Evolutionary conservation across 345 rosid species (phyloP), one percentile per base, ranked within the genome.

Genomic region (Pistacia atlantica): DNA sequence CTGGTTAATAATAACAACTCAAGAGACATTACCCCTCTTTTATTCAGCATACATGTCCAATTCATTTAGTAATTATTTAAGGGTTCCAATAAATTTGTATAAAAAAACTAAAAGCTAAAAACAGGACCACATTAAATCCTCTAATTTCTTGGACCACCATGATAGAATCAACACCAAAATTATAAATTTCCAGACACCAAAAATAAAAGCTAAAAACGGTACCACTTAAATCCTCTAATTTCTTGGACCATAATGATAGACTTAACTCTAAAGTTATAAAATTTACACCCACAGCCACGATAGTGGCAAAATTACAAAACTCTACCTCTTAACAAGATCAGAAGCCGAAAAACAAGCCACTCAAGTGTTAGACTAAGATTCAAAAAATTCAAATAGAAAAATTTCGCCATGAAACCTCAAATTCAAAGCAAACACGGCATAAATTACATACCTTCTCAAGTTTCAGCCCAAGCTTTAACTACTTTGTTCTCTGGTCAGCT

Each of bases 321-420:
- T 54, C 13, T 18, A 51, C 61, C 70, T 64, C 70, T 65, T 64
- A 74, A 74, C 48, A 73, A 49, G 57, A 62, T 42, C 28, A 18
- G 48, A 49, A 60, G 48, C 59, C 7, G 48, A 25, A 62, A 73
- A 60, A 73, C 57, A 62, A 62, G 49, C 67, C 45, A 62, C 12
- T 49, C 31, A 16, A 48, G 16, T 38, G 17, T 46, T 11, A 37
- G 37, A 52, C 13, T 28, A 70, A 35, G 75, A 77, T n/a, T 33
- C 38, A 11, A 1, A 71, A 37, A 42, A 59, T 8, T 59, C 33
- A 48, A 72, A 4, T 25, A 42, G 22, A 11, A 20, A 9, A 14
- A 11, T 14, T 38, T 17, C 3, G 9, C 68, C 76, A 73, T 73
- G 25, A 49, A 11, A 31, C 67, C 67, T 62, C 33, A 18, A 73